These are phyloP conservation scores for Pseudogymnoascus sp. DNA, from an alignment of 2,329 filamentous ascomycete species.

Conservation along the genomic window DNA sequence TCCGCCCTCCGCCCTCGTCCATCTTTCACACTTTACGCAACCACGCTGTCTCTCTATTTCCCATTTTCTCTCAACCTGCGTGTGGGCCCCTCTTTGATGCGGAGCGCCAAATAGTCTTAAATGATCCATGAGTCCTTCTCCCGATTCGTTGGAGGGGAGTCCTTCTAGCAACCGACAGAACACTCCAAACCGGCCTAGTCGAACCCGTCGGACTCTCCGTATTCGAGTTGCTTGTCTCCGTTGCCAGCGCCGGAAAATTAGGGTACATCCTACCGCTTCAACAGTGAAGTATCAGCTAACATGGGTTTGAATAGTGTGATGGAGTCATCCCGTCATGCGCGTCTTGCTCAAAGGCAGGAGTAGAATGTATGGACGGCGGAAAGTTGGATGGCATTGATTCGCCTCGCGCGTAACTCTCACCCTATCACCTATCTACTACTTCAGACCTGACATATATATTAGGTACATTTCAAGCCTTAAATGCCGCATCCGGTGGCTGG, in stretches of 20 bases:
- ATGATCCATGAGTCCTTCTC: neutral
- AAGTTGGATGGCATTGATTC: conserved; percentile 34
- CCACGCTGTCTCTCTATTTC: neutral
- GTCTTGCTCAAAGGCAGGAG: conserved; percentile 37
- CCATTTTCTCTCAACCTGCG: neutral
- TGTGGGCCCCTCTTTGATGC: neutral
- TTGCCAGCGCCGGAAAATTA: conserved; percentile 45
- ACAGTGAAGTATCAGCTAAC: neutral
- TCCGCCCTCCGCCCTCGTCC: neutral
- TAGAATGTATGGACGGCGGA: conserved; percentile 38
- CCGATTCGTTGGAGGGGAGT: neutral
- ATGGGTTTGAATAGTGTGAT: conserved; percentile 34
- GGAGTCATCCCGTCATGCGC: conserved; percentile 36
- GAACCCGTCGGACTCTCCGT: conserved; percentile 6
- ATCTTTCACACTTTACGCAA: neutral
- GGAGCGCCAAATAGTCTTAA: neutral
- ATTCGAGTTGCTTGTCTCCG: conserved; percentile 19
- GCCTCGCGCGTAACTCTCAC: conserved; percentile 33
- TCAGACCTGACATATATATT: conserved; percentile 7
- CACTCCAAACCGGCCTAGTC: neutral
- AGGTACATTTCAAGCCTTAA: conserved; percentile 35
- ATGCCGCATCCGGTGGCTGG: conserved; percentile 39
- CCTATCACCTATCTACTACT: neutral
- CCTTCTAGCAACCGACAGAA: neutral
- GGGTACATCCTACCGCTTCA: conserved; percentile 26